Evolutionary conservation across 2,329 filamentous ascomycete species (phyloP).

Genomic region (Domatiomyces globalis): DNA sequence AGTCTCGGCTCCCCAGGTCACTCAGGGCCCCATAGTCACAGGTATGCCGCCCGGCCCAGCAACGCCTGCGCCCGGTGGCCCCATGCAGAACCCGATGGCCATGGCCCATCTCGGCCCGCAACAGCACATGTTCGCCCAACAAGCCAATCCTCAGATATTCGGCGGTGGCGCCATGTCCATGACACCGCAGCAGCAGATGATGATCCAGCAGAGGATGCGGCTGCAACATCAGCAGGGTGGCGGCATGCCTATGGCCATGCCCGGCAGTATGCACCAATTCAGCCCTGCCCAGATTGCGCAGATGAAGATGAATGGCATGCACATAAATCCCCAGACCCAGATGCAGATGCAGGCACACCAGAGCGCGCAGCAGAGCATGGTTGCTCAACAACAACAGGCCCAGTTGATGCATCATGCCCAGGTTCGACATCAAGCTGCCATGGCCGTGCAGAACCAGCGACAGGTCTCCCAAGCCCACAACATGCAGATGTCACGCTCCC

Average conservation of each 20-base stretch:
- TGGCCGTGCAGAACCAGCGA: constrained; percentile 23
- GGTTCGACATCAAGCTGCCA: constrained; percentile 20
- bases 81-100: constrained; percentile 42
- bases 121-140: constrained; percentile 41
- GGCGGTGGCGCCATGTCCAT: constrained; percentile 14
- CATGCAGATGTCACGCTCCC: constrained; percentile 29
- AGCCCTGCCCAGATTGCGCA: constrained; percentile 31
- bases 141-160: constrained; percentile 19
- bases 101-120: constrained; percentile 46
- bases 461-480: constrained; percentile 26
- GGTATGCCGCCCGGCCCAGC: constrained; percentile 47
- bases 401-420: constrained; percentile 20
- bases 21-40: constrained; percentile 49
- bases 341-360: constrained; percentile 15
- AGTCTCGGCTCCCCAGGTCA: constrained; percentile 47
- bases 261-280: constrained; percentile 8
- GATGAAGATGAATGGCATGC: constrained; percentile 17
- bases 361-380: constrained; percentile 7
- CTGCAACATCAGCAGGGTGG: constrained; percentile 10
- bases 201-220: constrained; percentile 21
- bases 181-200: constrained; percentile 16
- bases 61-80: constrained; percentile 35
- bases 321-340: constrained; percentile 25
- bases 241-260: constrained; percentile 15
- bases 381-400: constrained; percentile 22